Conservation (phyloP, 345 rosid genomes). For the Geranium brycei region DNA sequence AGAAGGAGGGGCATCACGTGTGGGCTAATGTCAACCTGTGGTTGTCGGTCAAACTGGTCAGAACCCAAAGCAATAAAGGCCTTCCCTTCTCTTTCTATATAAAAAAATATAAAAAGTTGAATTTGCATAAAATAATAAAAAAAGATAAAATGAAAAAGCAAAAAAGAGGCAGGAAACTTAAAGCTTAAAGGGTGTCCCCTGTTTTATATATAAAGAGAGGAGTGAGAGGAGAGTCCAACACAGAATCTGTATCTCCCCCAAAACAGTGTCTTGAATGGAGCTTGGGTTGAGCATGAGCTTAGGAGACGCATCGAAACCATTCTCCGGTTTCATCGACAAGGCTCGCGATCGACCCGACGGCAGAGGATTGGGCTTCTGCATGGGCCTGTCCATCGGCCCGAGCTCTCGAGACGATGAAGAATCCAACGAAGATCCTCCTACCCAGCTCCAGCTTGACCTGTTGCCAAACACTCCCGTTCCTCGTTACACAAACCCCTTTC, state of each 20-base stretch:
- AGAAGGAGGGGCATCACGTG: not conserved
- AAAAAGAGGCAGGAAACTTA: too few relatives aligned
- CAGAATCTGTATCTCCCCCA: not conserved
- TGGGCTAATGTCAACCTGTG: not conserved
- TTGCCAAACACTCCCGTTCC: conserved; percentile 33
- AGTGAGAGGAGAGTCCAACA: not conserved
- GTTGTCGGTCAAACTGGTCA: not conserved
- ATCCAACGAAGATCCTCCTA: conserved; percentile 7
- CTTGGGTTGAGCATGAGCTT: conserved; percentile 50
- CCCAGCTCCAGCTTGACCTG: conserved; percentile 58
- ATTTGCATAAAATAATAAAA: not conserved
- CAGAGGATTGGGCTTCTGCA: conserved; percentile 24
- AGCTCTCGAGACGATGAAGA: conserved; percentile 4
- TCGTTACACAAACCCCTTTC: too few relatives aligned
- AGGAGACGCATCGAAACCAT: conserved; percentile 57
- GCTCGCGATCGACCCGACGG: not conserved
- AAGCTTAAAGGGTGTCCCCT: too few relatives aligned
- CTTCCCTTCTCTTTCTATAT: too few relatives aligned
- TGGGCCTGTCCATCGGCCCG: conserved; percentile 34
- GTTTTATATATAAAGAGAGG: not conserved
- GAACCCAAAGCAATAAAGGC: not conserved
- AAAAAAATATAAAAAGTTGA: not conserved
- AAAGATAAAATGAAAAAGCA: not conserved
- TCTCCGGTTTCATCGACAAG: conserved; percentile 42
- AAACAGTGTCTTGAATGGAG: conserved; percentile 35